Evolutionary conservation across 768 basidiomycete genomes (phyloP).

Genomic region (Boletus tomentosulus): DNA sequence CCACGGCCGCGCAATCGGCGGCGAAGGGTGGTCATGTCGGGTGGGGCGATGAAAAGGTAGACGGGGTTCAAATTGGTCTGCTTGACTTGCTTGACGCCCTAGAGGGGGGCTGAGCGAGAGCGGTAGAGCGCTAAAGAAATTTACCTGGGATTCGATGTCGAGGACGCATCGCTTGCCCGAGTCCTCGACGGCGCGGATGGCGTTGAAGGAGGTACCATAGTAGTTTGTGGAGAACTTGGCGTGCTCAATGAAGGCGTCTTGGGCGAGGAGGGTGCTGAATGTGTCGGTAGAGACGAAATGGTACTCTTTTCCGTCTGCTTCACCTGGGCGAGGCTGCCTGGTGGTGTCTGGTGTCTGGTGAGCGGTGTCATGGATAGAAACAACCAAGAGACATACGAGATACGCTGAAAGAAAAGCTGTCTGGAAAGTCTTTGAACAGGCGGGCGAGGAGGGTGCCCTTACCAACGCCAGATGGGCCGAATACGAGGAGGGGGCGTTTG

Average conservation of each 20-base stretch:
- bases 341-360: conserved; percentile 74
- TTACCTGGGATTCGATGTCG: conserved; percentile 91
- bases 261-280: conserved; percentile 65
- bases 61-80: conserved; percentile 75
- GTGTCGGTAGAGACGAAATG: conserved; percentile 72
- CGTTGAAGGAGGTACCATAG: conserved; percentile 87
- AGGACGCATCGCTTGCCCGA: conserved; percentile 82
- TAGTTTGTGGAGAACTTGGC: conserved; percentile 90
- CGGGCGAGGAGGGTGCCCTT: conserved; percentile 86
- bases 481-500: conserved; percentile 71
- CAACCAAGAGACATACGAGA: conserved; percentile 58
- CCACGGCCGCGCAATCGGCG: conserved; percentile 72
- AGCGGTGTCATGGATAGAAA: neutral
- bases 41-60: conserved; percentile 91
- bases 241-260: conserved; percentile 86
- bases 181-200: conserved; percentile 63
- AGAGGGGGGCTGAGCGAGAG: conserved; percentile 4
- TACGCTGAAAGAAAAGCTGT: conserved; percentile 88
- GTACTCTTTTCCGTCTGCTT: conserved; percentile 79
- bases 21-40: conserved; percentile 67
- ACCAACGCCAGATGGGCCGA: conserved; percentile 90
- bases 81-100: conserved; percentile 94
- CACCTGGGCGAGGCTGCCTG: conserved; percentile 75
- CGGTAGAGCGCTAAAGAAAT: neutral
- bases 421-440: conserved; percentile 77